Percentiles rank a stretch among this genome's conserved stretches.
Conservation (phyloP, 2,329 filamentous ascomycete genomes). For the Diplodia seriata region DNA sequence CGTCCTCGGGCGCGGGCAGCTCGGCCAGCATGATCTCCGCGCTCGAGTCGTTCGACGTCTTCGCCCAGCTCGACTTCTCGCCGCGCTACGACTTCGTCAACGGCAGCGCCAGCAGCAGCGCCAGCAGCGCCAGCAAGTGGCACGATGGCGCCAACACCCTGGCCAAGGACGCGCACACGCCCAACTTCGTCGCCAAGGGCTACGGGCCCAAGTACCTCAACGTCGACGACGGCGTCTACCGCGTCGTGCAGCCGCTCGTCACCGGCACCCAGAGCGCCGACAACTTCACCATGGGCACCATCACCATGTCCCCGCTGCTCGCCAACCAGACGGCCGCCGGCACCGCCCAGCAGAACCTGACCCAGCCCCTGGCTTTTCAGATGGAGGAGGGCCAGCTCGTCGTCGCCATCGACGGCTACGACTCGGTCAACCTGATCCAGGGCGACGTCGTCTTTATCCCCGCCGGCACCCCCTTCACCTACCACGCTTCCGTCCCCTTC, state of each 20-base stretch:
- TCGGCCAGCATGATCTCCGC: conserved; percentile 44
- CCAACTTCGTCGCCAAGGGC: conserved; percentile 56
- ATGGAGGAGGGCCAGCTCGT: conserved; percentile 49
- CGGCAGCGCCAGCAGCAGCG: conserved; percentile 47
- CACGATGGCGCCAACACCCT: conserved; percentile 49
- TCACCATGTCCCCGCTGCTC: conserved; percentile 47
- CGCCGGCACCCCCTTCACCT: conserved; percentile 43
- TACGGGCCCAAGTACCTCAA: conserved; percentile 57
- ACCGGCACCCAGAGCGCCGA: conserved; percentile 49
- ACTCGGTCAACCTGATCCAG: conserved; percentile 40
- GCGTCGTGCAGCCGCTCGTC: conserved; percentile 55
- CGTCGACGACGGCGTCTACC: conserved; percentile 46
- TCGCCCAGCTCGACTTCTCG: conserved; percentile 50
- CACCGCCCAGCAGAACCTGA: conserved; percentile 36
- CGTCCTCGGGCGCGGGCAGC: conserved; percentile 39
- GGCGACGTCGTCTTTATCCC: conserved; percentile 53
- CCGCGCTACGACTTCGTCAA: conserved; percentile 53
- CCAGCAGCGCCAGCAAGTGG: conserved; percentile 42
- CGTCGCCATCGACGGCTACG: conserved; percentile 45
- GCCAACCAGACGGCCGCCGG: conserved; percentile 30
- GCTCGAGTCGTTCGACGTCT: conserved; percentile 54
- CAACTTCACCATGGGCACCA: conserved; percentile 55
- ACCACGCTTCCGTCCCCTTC: conserved; percentile 41
- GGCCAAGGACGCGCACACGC: conserved; percentile 41
- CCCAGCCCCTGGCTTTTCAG: conserved; percentile 47